A percentile compares a stretch with the other conserved stretches of the same genome.
These are phyloP conservation scores for Elongisporangium prolatum DNA, from an alignment of 352 stramenopile genomes.

Conservation along the genomic window DNA sequence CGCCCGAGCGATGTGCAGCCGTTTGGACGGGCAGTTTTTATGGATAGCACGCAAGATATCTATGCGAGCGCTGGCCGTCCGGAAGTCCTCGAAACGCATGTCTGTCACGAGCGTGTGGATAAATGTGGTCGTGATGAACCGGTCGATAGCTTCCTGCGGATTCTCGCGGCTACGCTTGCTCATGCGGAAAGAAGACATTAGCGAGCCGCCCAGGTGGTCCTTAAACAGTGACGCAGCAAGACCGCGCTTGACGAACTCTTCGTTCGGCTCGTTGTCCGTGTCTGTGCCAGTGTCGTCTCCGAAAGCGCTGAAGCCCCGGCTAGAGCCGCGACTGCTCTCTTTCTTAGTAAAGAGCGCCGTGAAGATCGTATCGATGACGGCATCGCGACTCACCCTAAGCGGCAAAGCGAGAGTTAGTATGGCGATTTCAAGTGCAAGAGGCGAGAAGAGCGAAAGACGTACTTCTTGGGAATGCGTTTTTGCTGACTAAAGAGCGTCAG, in stretches of 20 bases:
- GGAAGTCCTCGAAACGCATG: constrained; percentile 83
- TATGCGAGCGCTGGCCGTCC: constrained; percentile 71
- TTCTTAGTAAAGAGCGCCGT: constrained; percentile 58
- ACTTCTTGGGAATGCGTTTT: constrained; percentile 66
- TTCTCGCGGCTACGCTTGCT: constrained; percentile 28
- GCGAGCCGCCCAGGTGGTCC: constrained; percentile 34
- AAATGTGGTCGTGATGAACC: constrained; percentile 67
- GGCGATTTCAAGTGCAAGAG: not conserved
- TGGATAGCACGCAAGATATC: constrained; percentile 85
- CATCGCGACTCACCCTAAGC: constrained; percentile 63
- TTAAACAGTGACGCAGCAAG: constrained; percentile 75
- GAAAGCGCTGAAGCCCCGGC: constrained; percentile 51
- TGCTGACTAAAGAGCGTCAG: constrained; percentile 77
- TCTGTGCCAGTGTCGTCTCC: constrained; percentile 74
- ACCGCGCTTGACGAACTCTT: constrained; percentile 80
- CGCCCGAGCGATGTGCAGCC: constrained; percentile 60
- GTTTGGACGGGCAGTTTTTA: constrained; percentile 69
- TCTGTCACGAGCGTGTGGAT: constrained; percentile 77
- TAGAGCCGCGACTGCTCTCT: constrained; percentile 7
- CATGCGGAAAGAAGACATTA: constrained; percentile 8
- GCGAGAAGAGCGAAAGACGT: not conserved
- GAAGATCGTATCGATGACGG: constrained; percentile 83
- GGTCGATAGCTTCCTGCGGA: constrained; percentile 48
- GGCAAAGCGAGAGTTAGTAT: not conserved
- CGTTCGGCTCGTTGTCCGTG: constrained; percentile 70